Base-by-base conservation (phyloP, 169 alveolate species). In the Plasmodium yoelii region DNA sequence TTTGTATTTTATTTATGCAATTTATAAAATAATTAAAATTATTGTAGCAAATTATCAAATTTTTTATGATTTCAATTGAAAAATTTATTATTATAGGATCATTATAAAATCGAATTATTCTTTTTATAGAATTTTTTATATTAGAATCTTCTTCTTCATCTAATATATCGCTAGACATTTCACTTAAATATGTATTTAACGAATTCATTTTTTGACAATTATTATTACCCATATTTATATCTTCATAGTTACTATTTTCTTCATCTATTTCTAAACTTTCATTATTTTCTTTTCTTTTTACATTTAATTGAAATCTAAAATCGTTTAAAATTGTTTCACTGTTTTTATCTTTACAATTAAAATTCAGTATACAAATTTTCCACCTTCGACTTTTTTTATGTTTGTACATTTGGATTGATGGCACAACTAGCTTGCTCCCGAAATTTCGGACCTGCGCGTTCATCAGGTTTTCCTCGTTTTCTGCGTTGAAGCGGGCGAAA, bases 261-360 rank as follows among this genome's bases (percentile, higher is more conserved):
- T 24, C 57, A 18, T 77, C 70, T 28, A 28, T 51, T 5, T 77
- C 88, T 46, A 39, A 19, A 49, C 42, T 44, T 13, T 77, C 73
- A 13, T 51, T 28, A 28, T 77, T 77, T 49, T 47, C 3, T 49
- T 77, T 77, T 34, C 59, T 77, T 57, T 51, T 77, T 42, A 64
- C 42, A 26, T 77, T 63, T 64, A 77, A 28, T 77, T 77, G 80
- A 77, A 77, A 57, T 46, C 88, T 47, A 15, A 64, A 19, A 46
- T 77, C 80, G 39, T 77, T 77, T 49, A 77, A 8, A 9, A 77
- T 77, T 1, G 70, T 77, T 56, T 77, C 88, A 19, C 65, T 77
- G 18, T 15, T 69, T 44, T 77, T 77, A 12, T 77, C 75, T 18
- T 64, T 77, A 6, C 56, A 10, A 59, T 55, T 63, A 19, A 77